Conservation (phyloP, 73 alveolate genomes). For the Tetrahymena borealis region DNA sequence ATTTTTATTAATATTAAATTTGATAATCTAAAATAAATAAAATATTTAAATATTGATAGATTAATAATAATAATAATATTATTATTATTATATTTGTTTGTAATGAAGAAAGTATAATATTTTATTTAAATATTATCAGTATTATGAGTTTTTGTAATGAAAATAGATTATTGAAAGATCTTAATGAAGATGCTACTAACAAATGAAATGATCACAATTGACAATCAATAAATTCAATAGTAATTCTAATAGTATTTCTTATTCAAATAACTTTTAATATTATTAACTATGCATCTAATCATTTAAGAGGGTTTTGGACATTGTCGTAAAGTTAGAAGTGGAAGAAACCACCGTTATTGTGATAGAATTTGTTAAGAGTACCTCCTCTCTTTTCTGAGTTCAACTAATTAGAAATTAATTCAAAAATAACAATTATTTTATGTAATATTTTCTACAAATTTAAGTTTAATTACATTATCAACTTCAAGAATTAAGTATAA, state of each 20-base stretch:
- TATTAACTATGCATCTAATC: too few species aligned
- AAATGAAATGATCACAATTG: too few species aligned
- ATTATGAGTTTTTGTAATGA: too few species aligned
- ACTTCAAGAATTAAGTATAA: background rate
- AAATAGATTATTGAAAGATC: background rate
- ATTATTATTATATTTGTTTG: too few species aligned
- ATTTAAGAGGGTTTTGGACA: too few species aligned
- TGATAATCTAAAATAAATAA: too few species aligned
- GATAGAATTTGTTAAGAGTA: background rate
- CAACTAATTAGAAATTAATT: background rate
- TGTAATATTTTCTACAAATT: too few species aligned
- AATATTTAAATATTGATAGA: too few species aligned
- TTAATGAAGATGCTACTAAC: background rate
- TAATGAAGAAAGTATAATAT: background rate
- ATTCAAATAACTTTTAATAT: too few species aligned
- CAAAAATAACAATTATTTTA: too few species aligned
- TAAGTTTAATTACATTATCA: background rate
- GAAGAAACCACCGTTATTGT: background rate
- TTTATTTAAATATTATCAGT: background rate
- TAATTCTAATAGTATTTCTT: background rate
- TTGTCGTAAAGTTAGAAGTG: background rate
- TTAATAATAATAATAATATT: too few species aligned
- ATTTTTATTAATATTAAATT: too few species aligned
- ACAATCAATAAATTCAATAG: background rate
- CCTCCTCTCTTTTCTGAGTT: background rate